Evolutionary conservation across 371 early-diverging fungal species (phyloP), one percentile per base, ranked within the genome.

Genomic region (Rhizopus delemar): DNA sequence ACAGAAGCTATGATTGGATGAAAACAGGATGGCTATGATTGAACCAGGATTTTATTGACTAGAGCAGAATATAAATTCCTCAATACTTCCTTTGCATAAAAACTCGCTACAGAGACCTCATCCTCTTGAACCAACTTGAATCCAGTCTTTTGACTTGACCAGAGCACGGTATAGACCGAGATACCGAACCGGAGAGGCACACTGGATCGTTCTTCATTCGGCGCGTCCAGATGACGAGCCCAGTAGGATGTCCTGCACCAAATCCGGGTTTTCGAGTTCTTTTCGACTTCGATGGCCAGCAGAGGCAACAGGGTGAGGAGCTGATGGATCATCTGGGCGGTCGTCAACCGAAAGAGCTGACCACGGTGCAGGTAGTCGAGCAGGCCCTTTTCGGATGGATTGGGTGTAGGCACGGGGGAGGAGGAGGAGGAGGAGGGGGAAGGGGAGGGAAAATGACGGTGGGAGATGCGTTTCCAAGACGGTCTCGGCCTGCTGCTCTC

Each of bases 31-130:
- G 22, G 22, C 2, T 22, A 22, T 22, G 22, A 22, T 22, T 22
- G 22, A 22, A 22, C 22, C 22, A 22, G 22, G 22, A 15, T 45
- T 29, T 3, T 48, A 15, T 45, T n/a, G 8, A 45, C 22, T n/a
- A 45, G 22, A 3, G 22, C 16, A 45, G n/a, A n/a, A 45, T 39
- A 22, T 22, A 39, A 12, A 38, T 53, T n/a, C 41, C n/a, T 39
- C 13, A 35, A 39, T 36, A 53, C 53, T 39, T 53, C 39, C 41
- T 36, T 16, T 16, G 53, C 5, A 41, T 53, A 39, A 53, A 39
- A 38, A n/a, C 29, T 15, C 3, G 53, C 28, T 38, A 41, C 29
- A 15, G 39, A 53, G 16, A 53, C 12, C 29, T 34, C 35, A 28
- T 38, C 39, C 28, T 36, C 7, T 39, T 53, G 22, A 53, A 39